Evolutionary conservation across 371 early-diverging fungal species (phyloP), one percentile per base, ranked within the genome.

Genomic region (Actinomortierella ambigua): DNA sequence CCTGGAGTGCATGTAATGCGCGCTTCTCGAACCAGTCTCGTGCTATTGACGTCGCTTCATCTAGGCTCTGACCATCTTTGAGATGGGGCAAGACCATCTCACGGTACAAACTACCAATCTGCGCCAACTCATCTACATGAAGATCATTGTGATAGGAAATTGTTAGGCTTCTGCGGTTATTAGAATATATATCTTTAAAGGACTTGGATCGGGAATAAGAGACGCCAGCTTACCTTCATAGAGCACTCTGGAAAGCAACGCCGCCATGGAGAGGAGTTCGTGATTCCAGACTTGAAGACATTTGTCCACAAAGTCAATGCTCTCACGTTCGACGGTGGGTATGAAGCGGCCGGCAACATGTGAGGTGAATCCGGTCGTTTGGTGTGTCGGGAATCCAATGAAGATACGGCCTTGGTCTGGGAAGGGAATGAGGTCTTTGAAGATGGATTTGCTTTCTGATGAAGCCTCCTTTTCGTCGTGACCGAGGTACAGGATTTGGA

Each of bases 301-400:
- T 13, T 88, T 86, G 67, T 96, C 96, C 13, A 95, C 94, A 79
- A 96, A 95, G 63, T 96, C 96, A 48, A 96, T 86, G 39, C 85
- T 85, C 68, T 96, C 96, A 62, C 96, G 88, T 66, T 96, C 96
- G 0, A 90, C 81, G 13, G 95, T 94, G 3, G 96, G 96, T 61
- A 96, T 95, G 53, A 96, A 84, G 9, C 92, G 89, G 8, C 89
- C 93, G 0, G 93, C 93, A 61, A 95, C 79, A 61, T 93, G 93
- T 29, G 87, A 86, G 53, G 86, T 83, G 65, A 89, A 93, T 5
- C 96, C 96, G 0, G 95, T 95, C 0, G 96, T 95, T 66, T 96
- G 94, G 66, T 93, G 92, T 6, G 94, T 95, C 0, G 92, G 90
- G 63, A 96, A 95, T 0, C 93, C 96, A 60, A 96, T 96, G 65